These are phyloP conservation scores for Heterobasidion occidentale DNA, from an alignment of 1,284 basidiomycete genomes.

Conservation along the genomic window DNA sequence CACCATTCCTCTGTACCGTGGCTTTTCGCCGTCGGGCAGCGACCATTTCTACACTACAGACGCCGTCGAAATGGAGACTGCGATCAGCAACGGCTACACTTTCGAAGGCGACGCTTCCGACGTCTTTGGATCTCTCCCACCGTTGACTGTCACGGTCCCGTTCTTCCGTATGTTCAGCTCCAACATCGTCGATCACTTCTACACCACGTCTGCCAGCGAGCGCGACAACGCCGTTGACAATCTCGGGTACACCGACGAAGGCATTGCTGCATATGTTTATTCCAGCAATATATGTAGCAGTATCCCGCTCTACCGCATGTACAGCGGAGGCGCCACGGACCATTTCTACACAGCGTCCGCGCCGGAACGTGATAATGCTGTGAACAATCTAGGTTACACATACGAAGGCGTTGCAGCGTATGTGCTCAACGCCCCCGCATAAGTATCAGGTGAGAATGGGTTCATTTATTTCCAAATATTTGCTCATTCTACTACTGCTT, in stretches of 20 bases:
- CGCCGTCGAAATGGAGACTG: not conserved
- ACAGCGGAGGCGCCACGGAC: not conserved
- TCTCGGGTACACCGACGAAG: constrained; percentile 8
- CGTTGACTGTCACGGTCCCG: constrained; percentile 4
- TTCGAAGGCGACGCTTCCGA: not conserved
- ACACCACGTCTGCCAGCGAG: constrained; percentile 9
- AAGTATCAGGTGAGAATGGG: too few relatives aligned
- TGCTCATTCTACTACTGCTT: too few relatives aligned
- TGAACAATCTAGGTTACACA: not conserved
- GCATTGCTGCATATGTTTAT: constrained; percentile 7
- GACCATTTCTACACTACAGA: not conserved
- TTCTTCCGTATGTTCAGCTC: constrained; percentile 8
- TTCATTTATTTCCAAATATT: too few relatives aligned
- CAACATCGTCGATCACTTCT: constrained; percentile 10
- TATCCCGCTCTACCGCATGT: constrained; percentile 9
- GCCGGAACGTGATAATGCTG: not conserved
- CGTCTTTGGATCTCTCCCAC: not conserved
- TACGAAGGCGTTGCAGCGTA: not conserved
- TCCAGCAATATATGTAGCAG: not conserved
- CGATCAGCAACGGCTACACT: not conserved
- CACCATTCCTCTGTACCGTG: not conserved
- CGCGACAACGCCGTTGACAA: constrained; percentile 5
- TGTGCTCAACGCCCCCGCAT: not conserved
- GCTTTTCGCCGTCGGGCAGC: not conserved
- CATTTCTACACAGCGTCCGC: constrained; percentile 9